Percentiles rank a stretch among this genome's conserved stretches.
phyloP scores from a whole-genome alignment of 495 filamentous ascomycete species.

The Tricharina praecox region DNA sequence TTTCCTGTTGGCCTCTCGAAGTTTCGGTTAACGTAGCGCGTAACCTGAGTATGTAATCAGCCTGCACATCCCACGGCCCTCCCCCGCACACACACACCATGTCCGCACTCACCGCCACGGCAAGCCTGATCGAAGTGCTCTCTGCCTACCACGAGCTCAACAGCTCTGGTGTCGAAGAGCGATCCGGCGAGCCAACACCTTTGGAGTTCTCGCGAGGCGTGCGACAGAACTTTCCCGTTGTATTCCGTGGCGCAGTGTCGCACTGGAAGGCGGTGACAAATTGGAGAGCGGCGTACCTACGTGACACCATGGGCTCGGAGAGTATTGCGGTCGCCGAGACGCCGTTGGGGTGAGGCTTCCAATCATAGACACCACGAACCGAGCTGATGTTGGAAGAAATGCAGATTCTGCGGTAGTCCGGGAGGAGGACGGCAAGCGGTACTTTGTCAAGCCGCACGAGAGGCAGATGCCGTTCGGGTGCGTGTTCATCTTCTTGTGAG shows the following conservation, averaged over 20 bases:
- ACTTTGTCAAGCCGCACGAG: conserved; percentile 34
- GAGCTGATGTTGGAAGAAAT: conserved; percentile 19
- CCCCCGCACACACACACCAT: too few species aligned
- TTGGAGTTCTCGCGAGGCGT: conserved; percentile 60
- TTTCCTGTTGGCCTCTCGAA: too few species aligned
- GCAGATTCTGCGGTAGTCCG: conserved; percentile 26
- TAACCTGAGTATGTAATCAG: too few species aligned
- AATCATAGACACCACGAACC: conserved; percentile 3
- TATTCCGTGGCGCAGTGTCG: conserved; percentile 40
- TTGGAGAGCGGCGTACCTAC: conserved; percentile 44
- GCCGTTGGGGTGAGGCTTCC: conserved; percentile 40
- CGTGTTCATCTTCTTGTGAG: conserved; percentile 26
- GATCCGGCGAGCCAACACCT: conserved; percentile 45
- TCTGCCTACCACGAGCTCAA: conserved; percentile 54
- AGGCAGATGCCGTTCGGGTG: conserved; percentile 27
- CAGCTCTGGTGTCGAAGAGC: conserved; percentile 35
- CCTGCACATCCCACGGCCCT: too few species aligned
- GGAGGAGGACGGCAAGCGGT: conserved; percentile 14
- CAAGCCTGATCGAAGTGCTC: conserved; percentile 37
- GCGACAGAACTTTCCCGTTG: conserved; percentile 48
- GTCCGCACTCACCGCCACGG: too few species aligned
- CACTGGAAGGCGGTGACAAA: conserved; percentile 41
- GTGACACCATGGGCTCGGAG: conserved; percentile 33
- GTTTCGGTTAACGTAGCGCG: too few species aligned
- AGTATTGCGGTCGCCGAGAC: conserved; percentile 55